phyloP scores from a whole-genome alignment of 78 protist genomes.

The Dictyostelium purpureum region DNA sequence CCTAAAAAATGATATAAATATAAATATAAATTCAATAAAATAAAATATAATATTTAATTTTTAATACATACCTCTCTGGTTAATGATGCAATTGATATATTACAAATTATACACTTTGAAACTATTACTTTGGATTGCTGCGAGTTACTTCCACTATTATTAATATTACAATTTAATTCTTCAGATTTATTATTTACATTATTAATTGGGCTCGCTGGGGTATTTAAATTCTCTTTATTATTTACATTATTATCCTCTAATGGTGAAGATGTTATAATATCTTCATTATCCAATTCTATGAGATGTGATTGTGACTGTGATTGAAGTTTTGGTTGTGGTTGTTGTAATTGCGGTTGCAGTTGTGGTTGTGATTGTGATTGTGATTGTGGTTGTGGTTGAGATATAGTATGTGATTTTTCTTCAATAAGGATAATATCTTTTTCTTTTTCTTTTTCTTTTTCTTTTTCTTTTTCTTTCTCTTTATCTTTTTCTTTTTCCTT shows the following conservation, averaged over 20 bases:
- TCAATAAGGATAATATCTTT: too few relatives aligned
- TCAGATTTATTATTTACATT: too few relatives aligned
- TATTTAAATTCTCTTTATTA: too few relatives aligned
- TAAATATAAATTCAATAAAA: not conserved
- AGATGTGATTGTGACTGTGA: not conserved
- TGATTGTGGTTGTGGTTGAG: not conserved
- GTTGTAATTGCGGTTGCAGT: not conserved
- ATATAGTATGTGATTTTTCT: not conserved
- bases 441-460: constrained; percentile 3
- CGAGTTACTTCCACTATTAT: too few relatives aligned
- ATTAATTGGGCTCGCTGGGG: too few relatives aligned
- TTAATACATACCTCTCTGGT: not conserved
- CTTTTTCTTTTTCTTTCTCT: not conserved
- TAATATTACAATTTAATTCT: too few relatives aligned
- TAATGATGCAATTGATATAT: not conserved
- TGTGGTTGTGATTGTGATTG: not conserved
- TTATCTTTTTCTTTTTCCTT: not conserved
- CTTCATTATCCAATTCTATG: not conserved
- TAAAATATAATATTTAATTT: not conserved
- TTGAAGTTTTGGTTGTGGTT: not conserved
- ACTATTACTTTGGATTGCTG: not conserved
- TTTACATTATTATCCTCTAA: too few relatives aligned
- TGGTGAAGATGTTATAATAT: too few relatives aligned
- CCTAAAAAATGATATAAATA: too few relatives aligned
- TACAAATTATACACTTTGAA: not conserved